phyloP scores from a whole-genome alignment of 1,139 yeast species.

The Saccharomyces hybrid region DNA sequence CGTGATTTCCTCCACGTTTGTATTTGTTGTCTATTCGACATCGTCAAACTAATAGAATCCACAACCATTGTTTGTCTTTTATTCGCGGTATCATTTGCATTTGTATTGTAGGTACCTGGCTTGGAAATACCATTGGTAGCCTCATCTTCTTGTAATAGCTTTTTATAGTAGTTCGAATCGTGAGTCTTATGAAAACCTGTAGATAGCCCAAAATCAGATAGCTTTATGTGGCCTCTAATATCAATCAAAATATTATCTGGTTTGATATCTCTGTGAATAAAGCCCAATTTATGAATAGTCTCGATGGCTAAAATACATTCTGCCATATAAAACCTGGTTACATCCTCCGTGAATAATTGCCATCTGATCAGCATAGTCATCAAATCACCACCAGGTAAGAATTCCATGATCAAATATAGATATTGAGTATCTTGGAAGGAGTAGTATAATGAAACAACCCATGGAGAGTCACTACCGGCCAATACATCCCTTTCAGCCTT shows the following conservation, averaged over 20 bases:
- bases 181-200: constrained; percentile 84
- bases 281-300: constrained; percentile 72
- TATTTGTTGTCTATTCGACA: constrained; percentile 93
- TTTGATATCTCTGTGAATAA: constrained; percentile 74
- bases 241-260: constrained; percentile 79
- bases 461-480: constrained; percentile 79
- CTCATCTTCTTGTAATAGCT: constrained; percentile 56
- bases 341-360: constrained; percentile 81
- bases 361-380: constrained; percentile 85
- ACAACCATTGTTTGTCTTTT: constrained; percentile 79
- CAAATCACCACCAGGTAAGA: constrained; percentile 77
- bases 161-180: constrained; percentile 69
- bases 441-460: constrained; percentile 77
- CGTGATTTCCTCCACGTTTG: constrained; percentile 98
- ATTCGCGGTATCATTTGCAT: constrained; percentile 13
- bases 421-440: constrained; percentile 76
- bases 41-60: constrained; percentile 90
- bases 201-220: constrained; percentile 76
- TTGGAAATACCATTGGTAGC: constrained; percentile 26
- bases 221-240: constrained; percentile 69
- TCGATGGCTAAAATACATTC: constrained; percentile 81
- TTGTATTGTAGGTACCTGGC: constrained; percentile 27
- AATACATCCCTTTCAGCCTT: constrained; percentile 80
- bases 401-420: constrained; percentile 73
- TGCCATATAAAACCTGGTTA: constrained; percentile 77